These are phyloP conservation scores for Leccinum angustisporum DNA, from an alignment of 1,284 basidiomycete genomes.

Conservation along the genomic window DNA sequence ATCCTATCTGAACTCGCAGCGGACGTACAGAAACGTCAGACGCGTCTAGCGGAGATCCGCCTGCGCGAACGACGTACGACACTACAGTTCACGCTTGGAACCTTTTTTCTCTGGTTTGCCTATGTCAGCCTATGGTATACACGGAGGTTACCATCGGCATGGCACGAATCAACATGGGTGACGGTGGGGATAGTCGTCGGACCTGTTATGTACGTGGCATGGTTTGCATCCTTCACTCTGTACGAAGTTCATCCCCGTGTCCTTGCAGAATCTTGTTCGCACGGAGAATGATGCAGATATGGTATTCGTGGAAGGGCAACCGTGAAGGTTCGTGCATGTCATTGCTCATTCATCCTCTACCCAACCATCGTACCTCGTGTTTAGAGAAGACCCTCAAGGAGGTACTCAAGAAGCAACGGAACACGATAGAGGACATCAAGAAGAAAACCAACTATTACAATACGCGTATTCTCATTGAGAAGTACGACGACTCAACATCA, in stretches of 20 bases:
- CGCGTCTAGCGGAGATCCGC: slow-evolving; percentile 84
- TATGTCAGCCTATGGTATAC: slow-evolving; percentile 87
- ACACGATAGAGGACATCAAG: slow-evolving; percentile 95
- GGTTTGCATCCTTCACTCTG: background rate
- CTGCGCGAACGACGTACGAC: slow-evolving; percentile 82
- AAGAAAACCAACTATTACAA: slow-evolving; percentile 95
- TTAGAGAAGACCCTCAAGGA: slow-evolving; percentile 78
- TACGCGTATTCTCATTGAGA: slow-evolving; percentile 87
- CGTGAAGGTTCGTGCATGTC: slow-evolving; percentile 69
- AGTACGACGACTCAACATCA: slow-evolving; percentile 72
- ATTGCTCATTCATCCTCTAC: background rate
- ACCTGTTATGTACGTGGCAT: slow-evolving; percentile 72
- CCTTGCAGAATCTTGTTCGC: slow-evolving; percentile 73
- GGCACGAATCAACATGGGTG: slow-evolving; percentile 41
- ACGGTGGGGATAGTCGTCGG: slow-evolving; percentile 65
- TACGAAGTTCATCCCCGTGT: slow-evolving; percentile 5
- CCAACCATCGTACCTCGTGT: background rate
- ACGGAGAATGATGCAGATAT: slow-evolving; percentile 81
- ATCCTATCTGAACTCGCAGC: slow-evolving; percentile 61
- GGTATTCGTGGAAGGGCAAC: slow-evolving; percentile 83
- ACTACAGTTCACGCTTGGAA: slow-evolving; percentile 80
- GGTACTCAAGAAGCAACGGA: slow-evolving; percentile 78
- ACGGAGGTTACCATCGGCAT: slow-evolving; percentile 50
- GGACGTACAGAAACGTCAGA: slow-evolving; percentile 76
- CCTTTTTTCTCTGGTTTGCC: slow-evolving; percentile 75